phyloP scores from a whole-genome alignment of 1,139 yeast genomes.

The Geotrichum klebahnii region DNA sequence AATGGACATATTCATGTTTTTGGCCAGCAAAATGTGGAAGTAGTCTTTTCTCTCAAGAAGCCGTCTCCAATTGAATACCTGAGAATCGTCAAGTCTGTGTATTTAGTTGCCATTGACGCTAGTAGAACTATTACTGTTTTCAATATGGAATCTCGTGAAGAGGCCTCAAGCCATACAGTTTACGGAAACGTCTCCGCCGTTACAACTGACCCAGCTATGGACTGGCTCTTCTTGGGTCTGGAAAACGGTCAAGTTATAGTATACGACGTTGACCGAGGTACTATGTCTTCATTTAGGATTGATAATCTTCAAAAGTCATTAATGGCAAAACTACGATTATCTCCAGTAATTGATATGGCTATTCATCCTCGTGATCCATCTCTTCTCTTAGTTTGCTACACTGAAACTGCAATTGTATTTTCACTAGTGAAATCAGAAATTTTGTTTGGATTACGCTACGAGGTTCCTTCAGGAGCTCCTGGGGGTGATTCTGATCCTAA shows the following conservation, averaged over 20 bases:
- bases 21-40: constrained; percentile 82
- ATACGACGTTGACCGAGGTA: constrained; percentile 81
- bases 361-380: constrained; percentile 93
- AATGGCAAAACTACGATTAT: constrained; percentile 38
- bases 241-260: constrained; percentile 68
- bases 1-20: constrained; percentile 67
- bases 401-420: constrained; percentile 64
- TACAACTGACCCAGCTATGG: constrained; percentile 79
- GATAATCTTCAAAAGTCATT: constrained; percentile 62
- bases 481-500: constrained; percentile 55
- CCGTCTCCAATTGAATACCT: constrained; percentile 53
- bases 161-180: constrained; percentile 47
- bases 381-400: constrained; percentile 65
- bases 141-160: constrained; percentile 60
- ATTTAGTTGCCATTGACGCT: constrained; percentile 64
- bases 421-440: constrained; percentile 60
- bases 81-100: constrained; percentile 73
- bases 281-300: constrained; percentile 59
- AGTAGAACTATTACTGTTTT: constrained; percentile 56
- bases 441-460: constrained; percentile 54
- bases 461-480: constrained; percentile 56
- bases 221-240: constrained; percentile 79
- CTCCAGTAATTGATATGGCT: constrained; percentile 62
- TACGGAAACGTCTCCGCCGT: constrained; percentile 65
- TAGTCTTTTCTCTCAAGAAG: constrained; percentile 47